These are phyloP conservation scores for Kuraishia floccosa DNA, from an alignment of 805 yeast species.

Conservation along the genomic window DNA sequence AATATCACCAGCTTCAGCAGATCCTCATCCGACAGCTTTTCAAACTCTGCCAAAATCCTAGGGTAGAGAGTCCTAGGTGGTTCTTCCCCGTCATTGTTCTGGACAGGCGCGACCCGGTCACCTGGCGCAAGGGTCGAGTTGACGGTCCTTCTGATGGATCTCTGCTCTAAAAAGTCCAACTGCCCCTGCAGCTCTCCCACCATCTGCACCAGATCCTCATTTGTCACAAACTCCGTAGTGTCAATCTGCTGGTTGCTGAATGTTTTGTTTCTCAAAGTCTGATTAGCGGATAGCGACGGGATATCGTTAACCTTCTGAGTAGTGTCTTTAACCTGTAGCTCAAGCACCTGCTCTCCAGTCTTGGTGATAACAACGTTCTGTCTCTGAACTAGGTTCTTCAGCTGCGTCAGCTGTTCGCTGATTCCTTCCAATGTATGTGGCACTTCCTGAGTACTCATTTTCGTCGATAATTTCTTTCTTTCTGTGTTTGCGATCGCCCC, in stretches of 20 bases:
- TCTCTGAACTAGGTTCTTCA: constrained; percentile 44
- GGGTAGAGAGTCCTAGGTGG: constrained; percentile 51
- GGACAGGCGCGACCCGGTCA: constrained; percentile 47
- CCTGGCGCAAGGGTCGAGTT: constrained; percentile 39
- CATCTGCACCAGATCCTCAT: constrained; percentile 76
- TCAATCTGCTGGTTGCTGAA: constrained; percentile 15
- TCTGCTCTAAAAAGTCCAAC: constrained; percentile 65
- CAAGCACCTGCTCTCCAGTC: constrained; percentile 73
- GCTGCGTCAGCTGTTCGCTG: constrained; percentile 20
- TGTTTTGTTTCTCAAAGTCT: constrained; percentile 1
- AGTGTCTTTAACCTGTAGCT: constrained; percentile 52
- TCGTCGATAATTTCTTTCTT: no score
- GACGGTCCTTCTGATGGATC: constrained; percentile 59
- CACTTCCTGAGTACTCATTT: no score
- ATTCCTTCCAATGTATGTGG: no score
- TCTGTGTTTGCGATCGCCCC: no score
- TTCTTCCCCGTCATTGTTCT: constrained; percentile 70
- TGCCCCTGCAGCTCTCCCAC: constrained; percentile 90
- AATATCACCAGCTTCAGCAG: constrained; percentile 51
- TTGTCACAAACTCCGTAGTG: constrained; percentile 53
- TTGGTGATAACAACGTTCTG: constrained; percentile 57
- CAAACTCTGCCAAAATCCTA: constrained; percentile 39
- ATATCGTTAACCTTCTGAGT: constrained; percentile 14
- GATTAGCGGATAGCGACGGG: constrained; percentile 9
- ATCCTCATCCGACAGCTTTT: constrained; percentile 27